Conservation (phyloP, 129 eudicot genomes). For the Pittosporum tobira region DNA sequence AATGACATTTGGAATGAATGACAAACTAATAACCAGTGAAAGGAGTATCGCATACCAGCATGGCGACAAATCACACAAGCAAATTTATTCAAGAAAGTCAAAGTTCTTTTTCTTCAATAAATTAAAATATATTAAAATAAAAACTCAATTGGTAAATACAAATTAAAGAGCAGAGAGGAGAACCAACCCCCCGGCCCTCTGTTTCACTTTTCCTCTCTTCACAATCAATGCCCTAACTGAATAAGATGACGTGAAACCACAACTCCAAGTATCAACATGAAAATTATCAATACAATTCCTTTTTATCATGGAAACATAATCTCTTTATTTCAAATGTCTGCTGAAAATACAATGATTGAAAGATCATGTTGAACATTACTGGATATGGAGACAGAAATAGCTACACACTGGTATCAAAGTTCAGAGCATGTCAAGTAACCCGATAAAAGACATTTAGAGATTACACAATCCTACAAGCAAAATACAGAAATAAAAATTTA, state of each 20-base stretch:
- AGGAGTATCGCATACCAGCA: not conserved
- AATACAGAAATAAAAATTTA: too few relatives aligned
- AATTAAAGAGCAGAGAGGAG: not conserved
- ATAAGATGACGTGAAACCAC: too few relatives aligned
- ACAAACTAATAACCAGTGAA: conserved; percentile 2
- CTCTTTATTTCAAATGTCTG: too few relatives aligned
- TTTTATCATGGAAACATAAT: too few relatives aligned
- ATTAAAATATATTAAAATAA: too few relatives aligned
- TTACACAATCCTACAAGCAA: not conserved
- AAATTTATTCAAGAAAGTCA: too few relatives aligned
- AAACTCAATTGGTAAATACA: not conserved
- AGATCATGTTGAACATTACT: not conserved
- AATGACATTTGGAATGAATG: not conserved
- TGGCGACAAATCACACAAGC: too few relatives aligned
- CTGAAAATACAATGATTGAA: not conserved
- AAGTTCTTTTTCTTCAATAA: too few relatives aligned
- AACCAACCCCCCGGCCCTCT: not conserved
- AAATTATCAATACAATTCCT: too few relatives aligned
- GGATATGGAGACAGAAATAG: not conserved
- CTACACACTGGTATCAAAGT: not conserved
- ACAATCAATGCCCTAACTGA: too few relatives aligned
- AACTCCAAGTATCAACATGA: too few relatives aligned
- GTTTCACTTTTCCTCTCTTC: too few relatives aligned
- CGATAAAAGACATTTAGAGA: not conserved
- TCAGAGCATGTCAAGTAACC: not conserved